Conservation (phyloP, 1,139 yeast genomes). For the Geotrichum carabidarum region DNA sequence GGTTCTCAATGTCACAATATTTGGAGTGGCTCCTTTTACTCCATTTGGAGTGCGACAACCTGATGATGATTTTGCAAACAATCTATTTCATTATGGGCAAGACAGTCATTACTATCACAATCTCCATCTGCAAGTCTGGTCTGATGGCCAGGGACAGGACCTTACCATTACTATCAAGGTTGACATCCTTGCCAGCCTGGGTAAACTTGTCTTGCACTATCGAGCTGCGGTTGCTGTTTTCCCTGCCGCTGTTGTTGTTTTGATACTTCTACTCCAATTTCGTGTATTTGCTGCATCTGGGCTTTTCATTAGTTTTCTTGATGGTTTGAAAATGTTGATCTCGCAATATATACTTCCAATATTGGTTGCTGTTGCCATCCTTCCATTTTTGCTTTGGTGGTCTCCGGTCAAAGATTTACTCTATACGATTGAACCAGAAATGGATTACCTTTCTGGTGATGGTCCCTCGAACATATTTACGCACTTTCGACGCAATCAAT, state of each 20-base stretch:
- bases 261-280: constrained; percentile 30
- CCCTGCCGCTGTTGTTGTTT: constrained; percentile 33
- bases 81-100: constrained; percentile 18
- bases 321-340: constrained; percentile 42
- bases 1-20: constrained; percentile 45
- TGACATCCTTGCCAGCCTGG: constrained; percentile 37
- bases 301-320: constrained; percentile 49
- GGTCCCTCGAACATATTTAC: constrained; percentile 27
- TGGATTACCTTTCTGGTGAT: constrained; percentile 27
- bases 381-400: constrained; percentile 39
- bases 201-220: constrained; percentile 36
- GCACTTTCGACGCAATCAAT: constrained; percentile 37
- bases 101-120: constrained; percentile 25
- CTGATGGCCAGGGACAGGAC: constrained; percentile 26
- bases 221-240: constrained; percentile 34
- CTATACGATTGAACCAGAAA: constrained; percentile 38
- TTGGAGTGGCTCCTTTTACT: constrained; percentile 76
- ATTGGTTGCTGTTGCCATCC: constrained; percentile 34
- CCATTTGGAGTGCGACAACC: constrained; percentile 43
- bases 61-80: constrained; percentile 20
- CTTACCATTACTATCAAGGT: constrained; percentile 32
- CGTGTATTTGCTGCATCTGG: constrained; percentile 31
- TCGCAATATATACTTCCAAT: constrained; percentile 28
- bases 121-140: constrained; percentile 38
- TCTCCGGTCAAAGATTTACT: constrained; percentile 23